phyloP scores from a whole-genome alignment of 139 green algal species.

The Coccomyxa sp. region DNA sequence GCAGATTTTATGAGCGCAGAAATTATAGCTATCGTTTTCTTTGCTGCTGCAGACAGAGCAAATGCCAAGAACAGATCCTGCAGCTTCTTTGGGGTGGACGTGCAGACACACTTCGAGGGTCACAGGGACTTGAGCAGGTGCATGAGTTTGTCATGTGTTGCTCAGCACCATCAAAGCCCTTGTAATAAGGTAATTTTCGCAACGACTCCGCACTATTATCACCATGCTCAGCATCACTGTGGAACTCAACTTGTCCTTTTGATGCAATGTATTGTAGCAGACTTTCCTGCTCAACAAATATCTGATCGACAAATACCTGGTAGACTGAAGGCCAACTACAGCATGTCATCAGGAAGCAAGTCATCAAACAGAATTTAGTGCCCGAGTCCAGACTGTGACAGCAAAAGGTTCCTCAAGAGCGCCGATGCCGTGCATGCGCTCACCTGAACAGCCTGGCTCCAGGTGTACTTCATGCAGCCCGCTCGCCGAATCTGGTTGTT shows the following conservation, averaged over 20 bases:
- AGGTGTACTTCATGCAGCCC: neutral
- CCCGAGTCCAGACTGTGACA: no score
- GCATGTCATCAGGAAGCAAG: no score
- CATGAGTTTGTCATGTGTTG: neutral
- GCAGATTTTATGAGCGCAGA: neutral
- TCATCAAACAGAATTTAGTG: no score
- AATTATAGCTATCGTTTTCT: no score
- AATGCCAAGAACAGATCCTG: neutral
- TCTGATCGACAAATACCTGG: no score
- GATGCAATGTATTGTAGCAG: neutral
- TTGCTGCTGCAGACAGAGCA: neutral
- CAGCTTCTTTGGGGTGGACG: neutral
- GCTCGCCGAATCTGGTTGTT: neutral
- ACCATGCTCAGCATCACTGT: neutral
- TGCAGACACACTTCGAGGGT: neutral
- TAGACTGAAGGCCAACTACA: no score
- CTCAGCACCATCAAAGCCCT: neutral
- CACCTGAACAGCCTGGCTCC: neutral
- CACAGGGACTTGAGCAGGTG: neutral
- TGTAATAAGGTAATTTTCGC: neutral
- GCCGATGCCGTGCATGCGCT: no score
- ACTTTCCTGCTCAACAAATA: neutral
- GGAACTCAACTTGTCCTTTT: neutral
- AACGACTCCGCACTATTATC: neutral
- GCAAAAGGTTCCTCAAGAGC: no score